Percentiles rank a stretch among this genome's conserved stretches.
phyloP scores from a whole-genome alignment of 306 rosid species.

The Rosa rugosa region DNA sequence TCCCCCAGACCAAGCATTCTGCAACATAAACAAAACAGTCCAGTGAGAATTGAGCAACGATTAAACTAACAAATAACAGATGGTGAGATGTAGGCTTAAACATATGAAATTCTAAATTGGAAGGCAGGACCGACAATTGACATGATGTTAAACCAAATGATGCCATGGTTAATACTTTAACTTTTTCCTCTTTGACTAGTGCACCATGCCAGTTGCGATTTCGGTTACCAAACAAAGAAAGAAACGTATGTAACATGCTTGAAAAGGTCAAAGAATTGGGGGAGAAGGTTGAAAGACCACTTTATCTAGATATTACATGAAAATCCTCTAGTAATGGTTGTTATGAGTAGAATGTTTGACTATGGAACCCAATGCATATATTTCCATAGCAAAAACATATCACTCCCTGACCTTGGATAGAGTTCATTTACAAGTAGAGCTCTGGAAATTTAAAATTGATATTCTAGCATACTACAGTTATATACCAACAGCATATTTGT shows the following conservation, averaged over 20 bases:
- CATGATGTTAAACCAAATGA: neutral
- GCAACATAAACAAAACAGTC: conserved; percentile 21
- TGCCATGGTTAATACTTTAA: neutral
- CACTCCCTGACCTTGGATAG: neutral
- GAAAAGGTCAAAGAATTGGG: neutral
- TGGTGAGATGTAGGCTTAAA: neutral
- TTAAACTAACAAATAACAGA: neutral
- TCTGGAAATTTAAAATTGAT: neutral
- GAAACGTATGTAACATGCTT: neutral
- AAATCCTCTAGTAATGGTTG: neutral
- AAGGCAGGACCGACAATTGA: neutral
- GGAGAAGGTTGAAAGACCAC: neutral
- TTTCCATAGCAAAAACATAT: conserved; percentile 18
- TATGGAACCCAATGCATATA: neutral
- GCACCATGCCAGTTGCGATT: neutral
- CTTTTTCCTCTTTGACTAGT: neutral
- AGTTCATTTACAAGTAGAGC: conserved; percentile 3
- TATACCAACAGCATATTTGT: neutral
- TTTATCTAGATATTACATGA: neutral
- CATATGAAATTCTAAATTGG: neutral
- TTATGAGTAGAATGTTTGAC: neutral
- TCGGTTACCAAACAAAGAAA: neutral
- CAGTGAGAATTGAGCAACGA: neutral
- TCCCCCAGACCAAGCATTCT: conserved; percentile 97
- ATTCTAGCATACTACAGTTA: neutral